Conservation (phyloP, 768 basidiomycete genomes). For the Serendipita vermifera region DNA sequence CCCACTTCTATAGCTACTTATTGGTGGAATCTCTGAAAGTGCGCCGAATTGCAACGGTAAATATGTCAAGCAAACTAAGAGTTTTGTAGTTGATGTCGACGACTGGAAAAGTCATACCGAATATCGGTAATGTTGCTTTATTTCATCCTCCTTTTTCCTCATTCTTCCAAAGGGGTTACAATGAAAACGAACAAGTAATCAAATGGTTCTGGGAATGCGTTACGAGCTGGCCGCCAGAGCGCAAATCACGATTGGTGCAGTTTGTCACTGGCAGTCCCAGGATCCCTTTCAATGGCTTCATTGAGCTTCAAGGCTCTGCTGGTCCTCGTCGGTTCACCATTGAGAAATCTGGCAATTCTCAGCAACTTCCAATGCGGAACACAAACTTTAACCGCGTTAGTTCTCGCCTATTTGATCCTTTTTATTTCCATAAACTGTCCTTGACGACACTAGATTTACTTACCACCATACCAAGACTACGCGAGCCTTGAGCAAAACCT, state of each 20-base stretch:
- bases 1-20: conserved; percentile 38
- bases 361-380: conserved; percentile 76
- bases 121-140: conserved; percentile 37
- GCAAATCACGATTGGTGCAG: conserved; percentile 74
- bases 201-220: conserved; percentile 96
- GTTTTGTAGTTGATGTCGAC: conserved; percentile 34
- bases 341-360: conserved; percentile 85
- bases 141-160: not conserved
- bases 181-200: conserved; percentile 75
- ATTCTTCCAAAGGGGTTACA: conserved; percentile 41
- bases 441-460: too few species aligned
- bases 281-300: conserved; percentile 86
- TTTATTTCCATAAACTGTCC: too few species aligned
- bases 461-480: too few species aligned
- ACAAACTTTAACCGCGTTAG: conserved; percentile 71
- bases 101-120: conserved; percentile 93
- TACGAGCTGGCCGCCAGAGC: conserved; percentile 78
- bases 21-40: conserved; percentile 88
- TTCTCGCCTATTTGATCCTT: not conserved
- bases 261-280: conserved; percentile 86
- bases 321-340: conserved; percentile 89
- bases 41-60: conserved; percentile 40
- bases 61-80: not conserved
- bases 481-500: too few species aligned
- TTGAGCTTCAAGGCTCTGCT: conserved; percentile 86